Conservation (phyloP, 2,329 filamentous ascomycete genomes). For the Byssoonygena ceratinophila region DNA sequence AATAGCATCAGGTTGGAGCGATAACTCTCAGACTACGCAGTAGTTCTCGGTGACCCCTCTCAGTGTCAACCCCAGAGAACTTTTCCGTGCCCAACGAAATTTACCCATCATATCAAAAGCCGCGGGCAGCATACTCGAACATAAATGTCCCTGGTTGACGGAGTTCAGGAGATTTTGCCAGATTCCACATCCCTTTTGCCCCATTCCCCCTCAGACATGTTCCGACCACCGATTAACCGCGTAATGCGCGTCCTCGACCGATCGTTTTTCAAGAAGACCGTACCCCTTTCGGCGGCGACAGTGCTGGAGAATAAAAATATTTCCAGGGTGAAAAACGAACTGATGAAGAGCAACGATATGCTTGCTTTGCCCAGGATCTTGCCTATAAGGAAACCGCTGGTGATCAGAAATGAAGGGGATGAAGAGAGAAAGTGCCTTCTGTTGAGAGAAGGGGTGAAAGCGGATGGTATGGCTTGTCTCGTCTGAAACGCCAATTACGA, state of each 20-base stretch:
- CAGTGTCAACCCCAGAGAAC: neutral
- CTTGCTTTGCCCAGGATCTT: slow-evolving; percentile 54
- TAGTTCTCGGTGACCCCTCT: neutral
- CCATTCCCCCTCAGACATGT: slow-evolving; percentile 38
- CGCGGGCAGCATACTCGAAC: neutral
- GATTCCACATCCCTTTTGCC: neutral
- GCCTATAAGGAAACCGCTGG: slow-evolving; percentile 54
- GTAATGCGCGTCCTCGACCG: slow-evolving; percentile 72
- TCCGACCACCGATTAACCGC: slow-evolving; percentile 71
- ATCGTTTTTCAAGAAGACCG: slow-evolving; percentile 64
- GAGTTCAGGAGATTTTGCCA: neutral
- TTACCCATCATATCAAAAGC: neutral
- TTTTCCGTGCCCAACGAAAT: neutral
- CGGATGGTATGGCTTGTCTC: slow-evolving; percentile 30
- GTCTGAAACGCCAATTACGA: neutral
- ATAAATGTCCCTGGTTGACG: slow-evolving; percentile 11
- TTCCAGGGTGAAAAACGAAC: slow-evolving; percentile 54
- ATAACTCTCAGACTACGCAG: neutral
- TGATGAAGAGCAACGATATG: slow-evolving; percentile 57
- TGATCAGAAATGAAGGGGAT: slow-evolving; percentile 23
- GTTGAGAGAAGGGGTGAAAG: slow-evolving; percentile 30
- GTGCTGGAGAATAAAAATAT: slow-evolving; percentile 68
- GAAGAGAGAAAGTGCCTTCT: slow-evolving; percentile 34
- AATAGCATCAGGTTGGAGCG: no score
- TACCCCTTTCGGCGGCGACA: slow-evolving; percentile 67